A percentile compares a stretch with the other conserved stretches of the same genome.
phyloP scores from a whole-genome alignment of 169 alveolate species.

The Plasmodium coatneyi region DNA sequence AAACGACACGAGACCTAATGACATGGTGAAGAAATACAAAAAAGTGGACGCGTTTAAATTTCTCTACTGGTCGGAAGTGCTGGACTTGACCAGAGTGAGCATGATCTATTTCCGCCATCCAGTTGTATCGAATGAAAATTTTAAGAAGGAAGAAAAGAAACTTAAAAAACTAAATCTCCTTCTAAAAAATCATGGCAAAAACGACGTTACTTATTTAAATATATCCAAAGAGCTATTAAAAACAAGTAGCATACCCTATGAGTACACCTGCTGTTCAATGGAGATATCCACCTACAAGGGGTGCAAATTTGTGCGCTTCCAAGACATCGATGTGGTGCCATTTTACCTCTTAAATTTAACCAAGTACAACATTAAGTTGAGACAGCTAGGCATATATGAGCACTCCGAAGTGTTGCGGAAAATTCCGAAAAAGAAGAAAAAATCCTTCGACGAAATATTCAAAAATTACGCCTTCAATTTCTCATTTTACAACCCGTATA shows the following conservation, averaged over 20 bases:
- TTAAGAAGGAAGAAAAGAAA: conserved; percentile 62
- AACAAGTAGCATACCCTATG: conserved; percentile 25
- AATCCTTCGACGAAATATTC: conserved; percentile 52
- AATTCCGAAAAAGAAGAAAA: conserved; percentile 46
- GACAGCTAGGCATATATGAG: conserved; percentile 68
- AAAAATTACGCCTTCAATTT: conserved; percentile 74
- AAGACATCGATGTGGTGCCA: conserved; percentile 75
- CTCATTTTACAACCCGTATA: conserved; percentile 73
- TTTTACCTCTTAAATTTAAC: conserved; percentile 68
- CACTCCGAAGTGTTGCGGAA: conserved; percentile 62
- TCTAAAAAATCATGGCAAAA: conserved; percentile 29
- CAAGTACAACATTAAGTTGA: conserved; percentile 40
- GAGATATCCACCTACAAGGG: conserved; percentile 74
- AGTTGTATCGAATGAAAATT: conserved; percentile 46
- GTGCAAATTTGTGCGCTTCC: conserved; percentile 72
- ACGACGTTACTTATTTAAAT: background rate
- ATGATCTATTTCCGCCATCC: conserved; percentile 74
- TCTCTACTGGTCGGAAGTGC: conserved; percentile 68
- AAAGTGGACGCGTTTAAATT: conserved; percentile 24
- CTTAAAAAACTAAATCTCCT: conserved; percentile 33
- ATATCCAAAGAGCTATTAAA: conserved; percentile 45
- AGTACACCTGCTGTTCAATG: conserved; percentile 75
- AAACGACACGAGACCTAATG: background rate
- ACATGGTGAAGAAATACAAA: conserved; percentile 9
- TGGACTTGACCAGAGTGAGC: conserved; percentile 72